phyloP scores from a whole-genome alignment of 2,329 filamentous ascomycete genomes.

The Venturia pyrina region DNA sequence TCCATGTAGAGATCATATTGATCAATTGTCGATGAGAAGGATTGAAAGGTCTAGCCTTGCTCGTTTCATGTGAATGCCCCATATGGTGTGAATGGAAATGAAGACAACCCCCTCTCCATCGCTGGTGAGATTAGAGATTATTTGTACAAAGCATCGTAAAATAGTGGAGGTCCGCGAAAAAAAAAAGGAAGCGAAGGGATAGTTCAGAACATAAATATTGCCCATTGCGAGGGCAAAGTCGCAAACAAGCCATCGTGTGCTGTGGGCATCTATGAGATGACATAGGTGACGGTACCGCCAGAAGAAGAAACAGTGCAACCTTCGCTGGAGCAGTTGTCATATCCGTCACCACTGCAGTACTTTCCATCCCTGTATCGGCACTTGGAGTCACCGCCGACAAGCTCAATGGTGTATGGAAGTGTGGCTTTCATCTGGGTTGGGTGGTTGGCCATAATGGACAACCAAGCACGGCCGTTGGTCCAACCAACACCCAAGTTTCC shows the following conservation, averaged over 20 bases:
- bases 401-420: constrained; percentile 71
- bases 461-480: constrained; percentile 58
- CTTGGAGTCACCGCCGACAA: constrained; percentile 53
- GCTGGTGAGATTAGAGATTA: not conserved
- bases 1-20: not conserved
- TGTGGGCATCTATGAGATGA: constrained; percentile 4
- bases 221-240: not conserved
- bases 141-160: constrained; percentile 1
- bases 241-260: not conserved
- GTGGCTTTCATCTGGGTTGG: constrained; percentile 56
- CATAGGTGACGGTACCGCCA: constrained; percentile 5
- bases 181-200: not conserved
- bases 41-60: not conserved
- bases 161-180: not conserved
- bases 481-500: constrained; percentile 75
- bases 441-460: constrained; percentile 76
- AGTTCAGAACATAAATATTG: not conserved
- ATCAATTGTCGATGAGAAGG: not conserved
- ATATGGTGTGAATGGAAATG: not conserved
- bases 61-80: not conserved
- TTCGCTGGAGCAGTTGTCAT: constrained; percentile 38
- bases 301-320: constrained; percentile 62
- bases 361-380: constrained; percentile 59
- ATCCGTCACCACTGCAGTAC: constrained; percentile 45
- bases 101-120: not conserved